Base-by-base conservation (phyloP, 164 flowering plant species). In the Nymphaea thermarum region DNA sequence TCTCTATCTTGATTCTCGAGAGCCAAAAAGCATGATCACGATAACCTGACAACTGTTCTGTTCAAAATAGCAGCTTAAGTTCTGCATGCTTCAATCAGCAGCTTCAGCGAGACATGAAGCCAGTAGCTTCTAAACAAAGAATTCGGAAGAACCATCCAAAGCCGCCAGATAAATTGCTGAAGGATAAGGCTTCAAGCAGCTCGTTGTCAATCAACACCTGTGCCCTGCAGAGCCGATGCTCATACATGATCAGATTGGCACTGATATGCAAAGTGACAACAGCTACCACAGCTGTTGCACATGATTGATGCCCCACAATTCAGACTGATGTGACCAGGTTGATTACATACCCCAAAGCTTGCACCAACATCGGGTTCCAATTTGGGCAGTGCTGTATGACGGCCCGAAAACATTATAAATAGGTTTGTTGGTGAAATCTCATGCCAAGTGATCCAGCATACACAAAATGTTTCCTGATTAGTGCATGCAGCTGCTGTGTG, bases 351-450 rank as follows among this genome's bases (percentile, higher is more conserved):
- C 17, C 74, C 71, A 64, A 74, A 74, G 47, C 70, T 70, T 1
- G 75, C 79, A 66, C 80, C 80, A 11, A 65, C 77, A 3, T 17
- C 36, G 1, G 18, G 6, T 7, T 2, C 69, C 16, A 74, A 64
- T 74, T 86, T 2, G 92, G 90, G 72, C 94, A 90, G 8, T 80
- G 82, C 62, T 25, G 36, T 25, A 25, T 25, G 96, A 18, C 96
- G 94, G 5, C 86, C 68, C 14, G 74, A 85, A 82, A 43, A 77
- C 18, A 63, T 84, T 84, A 79, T 86, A 84, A 43, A 82, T 81
- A 44, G 86, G 86, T 14, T 84, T 83, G 36, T 82, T 79, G 2
- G 72, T 76, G 60, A 84, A 84, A 8, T 81, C 83, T 60, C 84
- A 83, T 3, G 84, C 84, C 2, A 84, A 69, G 68, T 84, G 87